Evolutionary conservation across 139 green algal genomes (phyloP).

Genomic region (Zygnema circumcarinatum): DNA sequence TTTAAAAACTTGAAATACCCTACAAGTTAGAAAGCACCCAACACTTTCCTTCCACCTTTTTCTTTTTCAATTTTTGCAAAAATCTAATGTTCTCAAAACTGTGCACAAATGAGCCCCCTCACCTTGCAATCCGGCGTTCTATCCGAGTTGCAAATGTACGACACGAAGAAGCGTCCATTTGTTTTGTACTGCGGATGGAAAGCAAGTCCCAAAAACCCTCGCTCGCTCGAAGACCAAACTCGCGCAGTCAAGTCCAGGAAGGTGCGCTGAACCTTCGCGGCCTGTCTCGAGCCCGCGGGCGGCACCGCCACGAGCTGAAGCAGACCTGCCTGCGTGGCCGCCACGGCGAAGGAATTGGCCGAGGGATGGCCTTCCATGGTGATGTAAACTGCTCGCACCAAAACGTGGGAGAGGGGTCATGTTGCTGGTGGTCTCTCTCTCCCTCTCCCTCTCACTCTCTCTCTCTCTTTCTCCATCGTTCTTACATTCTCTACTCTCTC

Average conservation of each 20-base stretch:
- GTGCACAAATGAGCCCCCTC: no score
- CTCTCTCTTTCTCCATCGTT: no score
- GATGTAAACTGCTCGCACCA: no score
- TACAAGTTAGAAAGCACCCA: no score
- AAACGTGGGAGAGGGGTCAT: no score
- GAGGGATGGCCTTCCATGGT: background rate
- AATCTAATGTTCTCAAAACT: no score
- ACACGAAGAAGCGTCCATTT: conserved; percentile 41
- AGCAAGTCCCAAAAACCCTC: background rate
- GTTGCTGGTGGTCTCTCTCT: no score
- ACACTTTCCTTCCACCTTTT: no score
- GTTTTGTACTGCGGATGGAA: conserved; percentile 18
- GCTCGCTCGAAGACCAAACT: background rate
- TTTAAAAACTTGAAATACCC: no score
- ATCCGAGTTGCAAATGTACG: conserved; percentile 41
- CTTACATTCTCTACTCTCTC: no score
- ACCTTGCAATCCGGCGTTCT: conserved; percentile 23
- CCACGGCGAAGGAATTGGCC: background rate
- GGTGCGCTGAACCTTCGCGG: background rate
- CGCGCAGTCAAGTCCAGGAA: conserved; percentile 28
- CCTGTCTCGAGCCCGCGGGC: background rate
- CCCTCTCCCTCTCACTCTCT: no score
- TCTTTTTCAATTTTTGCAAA: no score
- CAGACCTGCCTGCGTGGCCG: background rate
- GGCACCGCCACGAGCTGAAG: conserved; percentile 11